Conservation (phyloP, 148 eudicot species). For the Nepenthes gracilis region DNA sequence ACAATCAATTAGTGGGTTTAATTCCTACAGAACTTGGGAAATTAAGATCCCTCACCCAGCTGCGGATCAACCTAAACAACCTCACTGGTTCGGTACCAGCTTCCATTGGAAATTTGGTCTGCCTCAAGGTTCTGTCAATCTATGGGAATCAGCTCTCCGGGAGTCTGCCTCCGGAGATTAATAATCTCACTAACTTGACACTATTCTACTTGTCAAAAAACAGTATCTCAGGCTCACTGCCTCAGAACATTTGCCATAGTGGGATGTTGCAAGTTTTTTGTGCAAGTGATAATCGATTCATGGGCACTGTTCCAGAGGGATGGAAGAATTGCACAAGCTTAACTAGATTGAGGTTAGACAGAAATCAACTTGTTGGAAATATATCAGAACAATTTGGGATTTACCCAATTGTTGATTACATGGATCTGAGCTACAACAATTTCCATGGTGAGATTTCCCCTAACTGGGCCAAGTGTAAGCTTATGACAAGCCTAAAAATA, state of each 20-base stretch:
- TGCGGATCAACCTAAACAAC: constrained; percentile 20
- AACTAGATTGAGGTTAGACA: constrained; percentile 26
- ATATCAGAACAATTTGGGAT: constrained; percentile 36
- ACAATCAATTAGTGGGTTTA: constrained; percentile 24
- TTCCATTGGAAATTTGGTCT: constrained; percentile 18
- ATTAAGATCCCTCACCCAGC: constrained; percentile 9
- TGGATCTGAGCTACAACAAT: constrained; percentile 25
- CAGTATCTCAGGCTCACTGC: constrained; percentile 27
- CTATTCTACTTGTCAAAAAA: constrained; percentile 18
- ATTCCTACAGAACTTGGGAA: constrained; percentile 27
- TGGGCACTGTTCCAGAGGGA: constrained; percentile 35
- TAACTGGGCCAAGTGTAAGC: constrained; percentile 29
- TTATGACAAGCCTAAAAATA: constrained; percentile 25
- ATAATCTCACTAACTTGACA: constrained; percentile 24
- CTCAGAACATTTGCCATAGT: constrained; percentile 26
- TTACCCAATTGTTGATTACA: constrained; percentile 24
- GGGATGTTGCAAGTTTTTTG: constrained; percentile 21
- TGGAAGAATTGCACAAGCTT: constrained; percentile 38
- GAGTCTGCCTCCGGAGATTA: constrained; percentile 27
- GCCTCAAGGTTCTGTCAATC: constrained; percentile 15
- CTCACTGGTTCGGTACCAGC: constrained; percentile 27
- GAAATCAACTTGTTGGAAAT: constrained; percentile 33
- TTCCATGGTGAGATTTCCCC: constrained; percentile 40
- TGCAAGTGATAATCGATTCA: constrained; percentile 21
- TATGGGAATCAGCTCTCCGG: constrained; percentile 33